phyloP scores from a whole-genome alignment of 73 alveolate species.

The Stentor roeselii region DNA sequence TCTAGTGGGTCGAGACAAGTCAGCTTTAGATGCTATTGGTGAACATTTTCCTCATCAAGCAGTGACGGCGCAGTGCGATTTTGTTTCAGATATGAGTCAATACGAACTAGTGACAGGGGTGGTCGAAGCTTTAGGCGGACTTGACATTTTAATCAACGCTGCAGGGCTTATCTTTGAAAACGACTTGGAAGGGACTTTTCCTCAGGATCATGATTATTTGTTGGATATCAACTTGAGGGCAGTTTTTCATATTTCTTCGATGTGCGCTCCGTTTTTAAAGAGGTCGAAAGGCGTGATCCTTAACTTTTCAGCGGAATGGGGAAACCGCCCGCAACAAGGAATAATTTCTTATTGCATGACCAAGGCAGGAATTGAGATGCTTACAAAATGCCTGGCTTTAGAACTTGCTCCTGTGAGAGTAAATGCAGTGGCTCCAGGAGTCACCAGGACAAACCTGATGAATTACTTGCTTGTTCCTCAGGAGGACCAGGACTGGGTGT shows the following conservation, averaged over 20 bases:
- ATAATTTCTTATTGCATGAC: slow-evolving; percentile 76
- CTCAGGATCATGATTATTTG: slow-evolving; percentile 87
- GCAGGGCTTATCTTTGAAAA: slow-evolving; percentile 89
- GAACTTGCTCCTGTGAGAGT: slow-evolving; percentile 88
- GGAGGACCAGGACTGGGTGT: slow-evolving; percentile 53
- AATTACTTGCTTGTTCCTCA: slow-evolving; percentile 69
- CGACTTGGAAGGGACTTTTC: slow-evolving; percentile 79
- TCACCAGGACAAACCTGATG: slow-evolving; percentile 68
- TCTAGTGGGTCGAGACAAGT: slow-evolving; percentile 77
- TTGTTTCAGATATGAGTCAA: slow-evolving; percentile 61
- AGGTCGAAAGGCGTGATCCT: slow-evolving; percentile 65
- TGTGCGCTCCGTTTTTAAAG: slow-evolving; percentile 60
- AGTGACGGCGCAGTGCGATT: slow-evolving; percentile 73
- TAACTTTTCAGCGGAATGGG: slow-evolving; percentile 71
- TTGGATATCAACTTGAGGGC: slow-evolving; percentile 73
- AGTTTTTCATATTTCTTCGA: slow-evolving; percentile 62
- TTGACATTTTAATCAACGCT: slow-evolving; percentile 79
- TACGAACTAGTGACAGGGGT: slow-evolving; percentile 71
- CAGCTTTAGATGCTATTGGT: slow-evolving; percentile 59
- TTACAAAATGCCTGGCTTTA: slow-evolving; percentile 76
- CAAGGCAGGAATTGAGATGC: slow-evolving; percentile 88
- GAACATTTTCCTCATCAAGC: slow-evolving; percentile 74
- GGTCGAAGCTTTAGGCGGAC: slow-evolving; percentile 71
- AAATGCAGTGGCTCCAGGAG: slow-evolving; percentile 83
- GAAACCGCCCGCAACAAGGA: slow-evolving; percentile 78